Percentiles rank a stretch among this genome's conserved stretches.
phyloP scores from a whole-genome alignment of 1,139 yeast genomes.

The Magnusiomyces tetraspermus region DNA sequence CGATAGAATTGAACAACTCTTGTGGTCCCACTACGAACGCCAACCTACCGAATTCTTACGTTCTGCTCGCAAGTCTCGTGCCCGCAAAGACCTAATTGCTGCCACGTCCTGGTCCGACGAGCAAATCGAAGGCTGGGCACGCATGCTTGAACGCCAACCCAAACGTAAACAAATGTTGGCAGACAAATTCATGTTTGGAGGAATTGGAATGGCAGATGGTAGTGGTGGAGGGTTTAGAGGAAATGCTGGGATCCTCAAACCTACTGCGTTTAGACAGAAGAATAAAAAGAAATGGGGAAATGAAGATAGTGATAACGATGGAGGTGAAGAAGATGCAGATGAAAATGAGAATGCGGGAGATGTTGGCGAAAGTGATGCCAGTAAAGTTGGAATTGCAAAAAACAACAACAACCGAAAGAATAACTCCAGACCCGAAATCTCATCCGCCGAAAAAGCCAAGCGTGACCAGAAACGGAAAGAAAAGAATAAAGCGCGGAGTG shows the following conservation, averaged over 20 bases:
- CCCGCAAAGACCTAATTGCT: constrained; percentile 44
- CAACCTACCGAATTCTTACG: constrained; percentile 46
- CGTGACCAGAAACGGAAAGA: constrained; percentile 33
- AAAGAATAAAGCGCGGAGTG: constrained; percentile 46
- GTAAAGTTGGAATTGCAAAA: neutral
- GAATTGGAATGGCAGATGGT: neutral
- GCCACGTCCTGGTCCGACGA: constrained; percentile 71
- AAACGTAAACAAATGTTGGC: constrained; percentile 46
- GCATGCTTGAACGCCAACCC: constrained; percentile 62
- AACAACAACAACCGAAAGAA: constrained; percentile 6
- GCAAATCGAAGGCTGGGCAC: constrained; percentile 88
- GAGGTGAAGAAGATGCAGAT: neutral
- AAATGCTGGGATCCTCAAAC: neutral
- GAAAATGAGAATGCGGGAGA: neutral
- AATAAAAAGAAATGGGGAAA: constrained; percentile 5
- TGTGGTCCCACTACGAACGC: constrained; percentile 50
- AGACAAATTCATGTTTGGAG: constrained; percentile 44
- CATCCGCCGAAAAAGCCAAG: constrained; percentile 27
- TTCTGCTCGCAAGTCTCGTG: constrained; percentile 42
- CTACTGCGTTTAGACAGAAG: constrained; percentile 4
- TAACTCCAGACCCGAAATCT: constrained; percentile 26
- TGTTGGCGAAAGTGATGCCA: neutral
- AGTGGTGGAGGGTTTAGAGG: too few species aligned
- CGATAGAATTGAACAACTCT: constrained; percentile 40
- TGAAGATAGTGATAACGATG: neutral